Evolutionary conservation across 495 filamentous ascomycete species (phyloP).

Genomic region (Neurospora sp.): DNA sequence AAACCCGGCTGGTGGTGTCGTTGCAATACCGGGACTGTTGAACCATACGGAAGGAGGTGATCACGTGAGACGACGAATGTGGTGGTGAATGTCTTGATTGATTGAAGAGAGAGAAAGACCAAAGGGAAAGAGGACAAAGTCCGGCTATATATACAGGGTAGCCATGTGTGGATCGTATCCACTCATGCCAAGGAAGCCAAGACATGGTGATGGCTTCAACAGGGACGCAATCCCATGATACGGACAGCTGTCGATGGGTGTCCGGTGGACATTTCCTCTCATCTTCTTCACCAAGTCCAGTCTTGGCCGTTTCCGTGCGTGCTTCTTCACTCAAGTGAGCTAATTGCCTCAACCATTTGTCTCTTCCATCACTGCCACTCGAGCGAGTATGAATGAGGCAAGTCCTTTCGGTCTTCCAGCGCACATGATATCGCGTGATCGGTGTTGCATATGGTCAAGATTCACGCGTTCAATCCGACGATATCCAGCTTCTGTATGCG

Average conservation of each 20-base stretch:
- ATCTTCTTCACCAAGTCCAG: neutral
- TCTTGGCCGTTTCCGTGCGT: neutral
- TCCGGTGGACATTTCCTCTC: neutral
- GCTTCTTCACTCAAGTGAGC: neutral
- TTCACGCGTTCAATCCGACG: neutral
- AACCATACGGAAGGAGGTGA: no score
- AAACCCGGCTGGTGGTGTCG: neutral
- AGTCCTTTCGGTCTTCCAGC: neutral
- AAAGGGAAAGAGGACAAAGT: no score
- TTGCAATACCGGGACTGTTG: neutral
- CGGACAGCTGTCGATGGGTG: neutral
- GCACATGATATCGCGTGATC: neutral
- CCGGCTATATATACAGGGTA: no score
- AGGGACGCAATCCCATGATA: neutral
- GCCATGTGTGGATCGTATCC: no score
- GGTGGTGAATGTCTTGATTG: no score
- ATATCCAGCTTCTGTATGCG: neutral
- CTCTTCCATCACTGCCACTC: neutral
- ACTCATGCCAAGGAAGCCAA: no score
- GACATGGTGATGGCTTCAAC: no score
- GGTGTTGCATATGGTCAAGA: neutral
- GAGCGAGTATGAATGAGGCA: neutral
- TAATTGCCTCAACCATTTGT: neutral
- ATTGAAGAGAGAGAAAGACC: no score
- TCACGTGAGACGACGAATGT: no score